Evolutionary conservation across 805 yeast genomes (phyloP).

Genomic region (Kodamaea sagamina): DNA sequence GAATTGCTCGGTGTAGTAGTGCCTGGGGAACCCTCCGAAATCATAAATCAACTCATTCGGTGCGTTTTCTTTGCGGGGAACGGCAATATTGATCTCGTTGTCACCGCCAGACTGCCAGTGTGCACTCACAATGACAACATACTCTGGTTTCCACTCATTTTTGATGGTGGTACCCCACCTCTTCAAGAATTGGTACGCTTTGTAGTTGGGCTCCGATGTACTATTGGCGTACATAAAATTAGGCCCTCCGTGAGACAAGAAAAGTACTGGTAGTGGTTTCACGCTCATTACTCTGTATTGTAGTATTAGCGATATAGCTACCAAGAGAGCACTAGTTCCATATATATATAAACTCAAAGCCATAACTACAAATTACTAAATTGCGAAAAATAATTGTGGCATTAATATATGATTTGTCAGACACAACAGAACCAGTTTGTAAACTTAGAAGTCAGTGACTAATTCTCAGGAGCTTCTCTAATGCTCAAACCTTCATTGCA

Average conservation of each 20-base stretch:
- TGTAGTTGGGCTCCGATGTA: slow-evolving; percentile 46
- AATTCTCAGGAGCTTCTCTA: neutral
- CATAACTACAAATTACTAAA: neutral
- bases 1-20: slow-evolving; percentile 64
- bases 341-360: neutral
- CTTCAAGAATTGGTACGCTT: slow-evolving; percentile 58
- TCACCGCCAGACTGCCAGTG: slow-evolving; percentile 65
- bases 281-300: slow-evolving; percentile 1
- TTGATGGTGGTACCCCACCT: slow-evolving; percentile 55
- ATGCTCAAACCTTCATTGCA: slow-evolving; percentile 2
- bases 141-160: slow-evolving; percentile 58
- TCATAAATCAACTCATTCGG: slow-evolving; percentile 65
- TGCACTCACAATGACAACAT: slow-evolving; percentile 66
- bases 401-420: too few species aligned
- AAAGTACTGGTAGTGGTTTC: slow-evolving; percentile 56
- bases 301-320: neutral
- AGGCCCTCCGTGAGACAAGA: slow-evolving; percentile 85
- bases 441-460: neutral
- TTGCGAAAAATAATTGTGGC: too few species aligned
- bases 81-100: slow-evolving; percentile 49
- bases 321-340: neutral
- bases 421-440: too few species aligned
- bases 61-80: slow-evolving; percentile 31
- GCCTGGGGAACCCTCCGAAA: slow-evolving; percentile 69
- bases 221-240: slow-evolving; percentile 60